Conservation (phyloP, 1,139 yeast genomes). For the Zygoascus sp. region DNA sequence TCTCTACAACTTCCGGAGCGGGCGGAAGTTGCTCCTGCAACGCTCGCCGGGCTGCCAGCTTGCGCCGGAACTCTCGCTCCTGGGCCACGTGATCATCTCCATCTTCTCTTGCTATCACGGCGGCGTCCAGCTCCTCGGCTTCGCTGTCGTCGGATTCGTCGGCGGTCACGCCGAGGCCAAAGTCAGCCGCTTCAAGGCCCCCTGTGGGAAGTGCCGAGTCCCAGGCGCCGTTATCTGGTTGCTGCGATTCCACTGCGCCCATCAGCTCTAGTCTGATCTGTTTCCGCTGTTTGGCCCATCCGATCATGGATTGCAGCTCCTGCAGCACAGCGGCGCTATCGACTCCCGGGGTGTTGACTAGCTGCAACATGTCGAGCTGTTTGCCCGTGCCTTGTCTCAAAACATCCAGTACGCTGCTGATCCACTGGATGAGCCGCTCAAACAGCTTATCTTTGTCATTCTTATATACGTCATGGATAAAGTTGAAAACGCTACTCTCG, state of each 20-base stretch:
- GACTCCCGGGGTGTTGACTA: conserved; percentile 30
- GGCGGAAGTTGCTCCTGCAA: conserved; percentile 7
- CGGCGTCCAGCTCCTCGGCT: conserved; percentile 26
- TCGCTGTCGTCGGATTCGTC: conserved; percentile 27
- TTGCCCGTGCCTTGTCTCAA: conserved; percentile 49
- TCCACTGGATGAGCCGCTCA: conserved; percentile 67
- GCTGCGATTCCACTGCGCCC: neutral
- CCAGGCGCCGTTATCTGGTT: conserved; percentile 16
- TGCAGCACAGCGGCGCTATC: conserved; percentile 37
- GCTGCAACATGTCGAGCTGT: conserved; percentile 33
- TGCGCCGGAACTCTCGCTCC: conserved; percentile 18
- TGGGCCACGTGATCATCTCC: conserved; percentile 17
- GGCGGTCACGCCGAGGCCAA: conserved; percentile 52
- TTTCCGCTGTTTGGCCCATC: conserved; percentile 39
- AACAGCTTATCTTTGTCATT: conserved; percentile 69
- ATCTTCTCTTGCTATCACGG: conserved; percentile 11
- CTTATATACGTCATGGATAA: conserved; percentile 69
- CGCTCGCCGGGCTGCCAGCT: conserved; percentile 25
- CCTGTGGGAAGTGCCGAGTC: conserved; percentile 37
- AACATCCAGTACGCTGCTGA: conserved; percentile 54
- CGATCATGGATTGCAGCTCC: conserved; percentile 46
- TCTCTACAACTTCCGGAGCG: conserved; percentile 29
- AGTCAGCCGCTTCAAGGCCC: conserved; percentile 45
- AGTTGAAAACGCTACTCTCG: conserved; percentile 63
- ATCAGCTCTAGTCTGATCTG: conserved; percentile 4